Evolutionary conservation across 2,329 filamentous ascomycete genomes (phyloP), one percentile per base, ranked within the genome.

Genomic region (Magnaporthales sp.): DNA sequence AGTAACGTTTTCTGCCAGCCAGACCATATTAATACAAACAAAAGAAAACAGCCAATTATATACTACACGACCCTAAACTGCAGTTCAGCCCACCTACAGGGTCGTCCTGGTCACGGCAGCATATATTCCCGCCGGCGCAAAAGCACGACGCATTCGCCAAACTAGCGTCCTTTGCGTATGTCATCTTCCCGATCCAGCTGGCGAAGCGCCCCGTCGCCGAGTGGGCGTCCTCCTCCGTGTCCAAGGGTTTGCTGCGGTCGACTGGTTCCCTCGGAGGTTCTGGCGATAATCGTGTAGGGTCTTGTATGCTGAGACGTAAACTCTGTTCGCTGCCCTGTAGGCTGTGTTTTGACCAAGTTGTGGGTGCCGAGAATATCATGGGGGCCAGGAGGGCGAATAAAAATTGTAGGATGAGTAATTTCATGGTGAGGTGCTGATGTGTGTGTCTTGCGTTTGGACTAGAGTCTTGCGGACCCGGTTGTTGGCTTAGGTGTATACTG

Each of bases 31-130:
- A 26, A 31, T 10, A 29, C 26, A 22, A 31, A 22, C 15, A 62
- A 2, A 1, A 31, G 27, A 2, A n/a, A n/a, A 26, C 22, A 27
- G 4, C 27, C 13, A 8, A 15, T 70, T 69, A 74, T 29, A 75
- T 68, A 4, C 75, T 72, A 60, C 75, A 76, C 26, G 71, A 67
- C n/a, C 74, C 74, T 63, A 71, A 70, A 15, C 70, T 70, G 68
- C 74, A 76, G 63, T 71, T 68, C 46, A 73, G 66, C 15, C 72
- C 69, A 7, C 68, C 66, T 13, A 30, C 31, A 0, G 68, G 60
- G 60, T 15, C 31, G 6, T 70, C n/a, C n/a, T 22, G n/a, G 22
- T 22, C 54, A 10, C 22, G 70, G 68, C 74, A 76, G 68, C 74
- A 76, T 61, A 75, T 66, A 2, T 69, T 69, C 4, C 72, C 73